phyloP scores from a whole-genome alignment of 1,284 basidiomycete genomes.

The Fomitopsis pinicola region DNA sequence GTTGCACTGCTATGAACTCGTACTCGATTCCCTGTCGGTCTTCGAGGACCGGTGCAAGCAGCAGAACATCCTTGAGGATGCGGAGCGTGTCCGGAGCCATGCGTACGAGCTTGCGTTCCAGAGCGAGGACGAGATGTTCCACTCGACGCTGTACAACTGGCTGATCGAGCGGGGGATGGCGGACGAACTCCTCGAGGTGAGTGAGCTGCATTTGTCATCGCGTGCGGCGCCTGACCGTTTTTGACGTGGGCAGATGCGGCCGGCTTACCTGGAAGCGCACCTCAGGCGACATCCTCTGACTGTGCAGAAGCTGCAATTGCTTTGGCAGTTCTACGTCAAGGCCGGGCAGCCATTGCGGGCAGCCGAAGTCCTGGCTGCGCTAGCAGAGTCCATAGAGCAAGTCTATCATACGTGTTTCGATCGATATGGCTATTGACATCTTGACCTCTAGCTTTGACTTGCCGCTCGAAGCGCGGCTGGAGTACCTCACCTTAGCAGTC shows the following conservation, averaged over 20 bases:
- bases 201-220: constrained; percentile 14
- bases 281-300: constrained; percentile 79
- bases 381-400: constrained; percentile 81
- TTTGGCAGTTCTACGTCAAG: constrained; percentile 98
- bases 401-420: not conserved
- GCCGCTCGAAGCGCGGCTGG: constrained; percentile 69
- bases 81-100: constrained; percentile 64
- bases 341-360: constrained; percentile 83
- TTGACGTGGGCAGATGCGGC: constrained; percentile 56
- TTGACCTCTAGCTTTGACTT: constrained; percentile 54
- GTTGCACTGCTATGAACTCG: constrained; percentile 76
- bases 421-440: constrained; percentile 1
- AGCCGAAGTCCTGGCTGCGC: constrained; percentile 79
- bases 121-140: constrained; percentile 90
- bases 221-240: not conserved
- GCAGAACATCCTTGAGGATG: constrained; percentile 40
- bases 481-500: constrained; percentile 90
- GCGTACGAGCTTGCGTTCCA: constrained; percentile 82
- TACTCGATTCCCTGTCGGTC: constrained; percentile 75
- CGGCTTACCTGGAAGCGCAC: constrained; percentile 84
- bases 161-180: constrained; percentile 75
- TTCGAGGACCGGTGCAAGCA: constrained; percentile 58
- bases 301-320: constrained; percentile 80
- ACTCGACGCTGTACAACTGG: constrained; percentile 95
- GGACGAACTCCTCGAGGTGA: constrained; percentile 87